Conservation (phyloP, 106 monocot genomes). For the Apostasia shenzhenica region DNA sequence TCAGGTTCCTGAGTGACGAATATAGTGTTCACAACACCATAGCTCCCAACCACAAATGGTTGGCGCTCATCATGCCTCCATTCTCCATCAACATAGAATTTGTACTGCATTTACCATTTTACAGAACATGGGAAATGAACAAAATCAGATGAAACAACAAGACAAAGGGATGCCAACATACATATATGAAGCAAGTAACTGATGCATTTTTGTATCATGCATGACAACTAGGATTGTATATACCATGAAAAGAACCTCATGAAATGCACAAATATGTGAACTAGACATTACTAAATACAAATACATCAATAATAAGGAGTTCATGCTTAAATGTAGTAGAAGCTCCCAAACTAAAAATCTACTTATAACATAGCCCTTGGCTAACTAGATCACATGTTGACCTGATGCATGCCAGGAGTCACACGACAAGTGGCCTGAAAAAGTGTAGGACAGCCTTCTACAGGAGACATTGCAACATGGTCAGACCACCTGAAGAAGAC, state of each 20-base stretch:
- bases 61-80: conserved; percentile 85
- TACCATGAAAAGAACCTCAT: too few species aligned
- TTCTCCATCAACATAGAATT: conserved; percentile 92
- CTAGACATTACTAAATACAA: too few species aligned
- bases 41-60: conserved; percentile 49
- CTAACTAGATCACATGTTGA: conserved; percentile 8
- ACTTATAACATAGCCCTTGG: too few species aligned
- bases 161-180: too few species aligned
- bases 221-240: too few species aligned
- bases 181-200: too few species aligned
- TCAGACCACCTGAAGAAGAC: conserved; percentile 67
- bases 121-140: too few species aligned
- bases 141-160: background rate
- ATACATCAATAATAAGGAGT: too few species aligned
- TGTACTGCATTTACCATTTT: conserved; percentile 52
- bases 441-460: conserved; percentile 76
- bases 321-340: too few species aligned
- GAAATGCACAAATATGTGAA: too few species aligned
- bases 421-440: conserved; percentile 76
- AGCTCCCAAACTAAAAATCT: too few species aligned
- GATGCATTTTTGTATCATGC: too few species aligned
- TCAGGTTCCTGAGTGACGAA: conserved; percentile 46
- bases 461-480: conserved; percentile 75
- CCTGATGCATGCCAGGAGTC: conserved; percentile 78
- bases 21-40: conserved; percentile 82